These are phyloP conservation scores for Penicillium sp. DNA, from an alignment of 2,329 filamentous ascomycete genomes.

Conservation along the genomic window DNA sequence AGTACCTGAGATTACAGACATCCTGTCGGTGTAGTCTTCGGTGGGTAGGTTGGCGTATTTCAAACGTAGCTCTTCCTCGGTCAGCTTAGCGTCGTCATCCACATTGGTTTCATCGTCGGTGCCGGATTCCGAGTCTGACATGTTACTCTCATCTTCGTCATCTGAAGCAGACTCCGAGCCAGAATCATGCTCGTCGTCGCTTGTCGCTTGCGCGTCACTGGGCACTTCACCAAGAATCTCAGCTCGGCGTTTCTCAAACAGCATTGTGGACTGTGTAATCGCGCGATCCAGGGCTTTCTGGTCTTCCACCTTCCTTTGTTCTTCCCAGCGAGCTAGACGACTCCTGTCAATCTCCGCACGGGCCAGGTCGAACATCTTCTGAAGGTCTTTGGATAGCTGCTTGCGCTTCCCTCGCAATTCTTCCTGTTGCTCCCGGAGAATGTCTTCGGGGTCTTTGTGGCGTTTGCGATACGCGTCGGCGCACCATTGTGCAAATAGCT, in stretches of 20 bases:
- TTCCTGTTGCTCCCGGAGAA: slow-evolving; percentile 74
- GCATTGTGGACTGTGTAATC: slow-evolving; percentile 54
- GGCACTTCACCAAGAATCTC: slow-evolving; percentile 56
- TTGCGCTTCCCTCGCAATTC: slow-evolving; percentile 70
- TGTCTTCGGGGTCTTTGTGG: slow-evolving; percentile 64
- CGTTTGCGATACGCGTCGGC: slow-evolving; percentile 46
- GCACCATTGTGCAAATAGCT: slow-evolving; percentile 66
- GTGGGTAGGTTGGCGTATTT: slow-evolving; percentile 49
- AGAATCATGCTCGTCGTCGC: slow-evolving; percentile 48
- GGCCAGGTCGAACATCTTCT: slow-evolving; percentile 62
- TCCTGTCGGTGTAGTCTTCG: slow-evolving; percentile 23
- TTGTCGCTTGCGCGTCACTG: slow-evolving; percentile 71
- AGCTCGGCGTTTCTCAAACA: slow-evolving; percentile 49
- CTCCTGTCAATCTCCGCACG: slow-evolving; percentile 59
- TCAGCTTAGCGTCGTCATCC: slow-evolving; percentile 49
- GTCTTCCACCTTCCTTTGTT: slow-evolving; percentile 52
- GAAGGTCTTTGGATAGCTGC: slow-evolving; percentile 66
- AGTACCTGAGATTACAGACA: slow-evolving; percentile 26
- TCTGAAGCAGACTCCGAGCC: slow-evolving; percentile 61
- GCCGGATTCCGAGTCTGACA: slow-evolving; percentile 49
- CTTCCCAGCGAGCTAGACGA: slow-evolving; percentile 60
- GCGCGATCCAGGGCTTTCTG: slow-evolving; percentile 58
- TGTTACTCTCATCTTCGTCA: slow-evolving; percentile 54
- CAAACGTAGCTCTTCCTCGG: slow-evolving; percentile 48
- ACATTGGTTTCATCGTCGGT: slow-evolving; percentile 40